A percentile compares a stretch with the other conserved stretches of the same genome.
These are phyloP conservation scores for Hevea brasiliensis DNA, from an alignment of 345 rosid genomes.

Conservation along the genomic window DNA sequence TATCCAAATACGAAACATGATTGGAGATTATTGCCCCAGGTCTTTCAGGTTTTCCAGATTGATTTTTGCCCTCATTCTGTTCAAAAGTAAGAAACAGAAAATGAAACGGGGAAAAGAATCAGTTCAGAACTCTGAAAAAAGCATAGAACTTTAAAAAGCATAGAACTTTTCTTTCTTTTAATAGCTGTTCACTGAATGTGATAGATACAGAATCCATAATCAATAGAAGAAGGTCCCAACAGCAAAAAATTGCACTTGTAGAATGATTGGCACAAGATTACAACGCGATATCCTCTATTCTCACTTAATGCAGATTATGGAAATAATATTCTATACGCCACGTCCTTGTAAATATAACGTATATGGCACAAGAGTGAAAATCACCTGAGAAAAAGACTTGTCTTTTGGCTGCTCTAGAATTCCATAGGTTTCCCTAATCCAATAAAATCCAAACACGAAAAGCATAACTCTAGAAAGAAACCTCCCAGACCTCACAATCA, in stretches of 20 bases:
- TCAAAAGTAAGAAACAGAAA: background rate
- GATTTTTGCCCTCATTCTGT: slow-evolving; percentile 40
- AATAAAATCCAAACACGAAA: slow-evolving; percentile 86
- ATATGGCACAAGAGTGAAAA: background rate
- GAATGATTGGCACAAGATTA: background rate
- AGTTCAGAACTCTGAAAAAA: background rate
- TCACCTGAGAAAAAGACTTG: slow-evolving; percentile 36
- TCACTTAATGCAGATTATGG: background rate
- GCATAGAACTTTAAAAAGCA: background rate
- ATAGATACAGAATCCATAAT: background rate
- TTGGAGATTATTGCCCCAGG: slow-evolving; percentile 86
- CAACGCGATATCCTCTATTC: background rate
- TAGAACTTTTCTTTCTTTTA: too few relatives aligned
- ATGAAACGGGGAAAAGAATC: background rate
- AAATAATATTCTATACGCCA: background rate
- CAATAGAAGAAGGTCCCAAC: background rate
- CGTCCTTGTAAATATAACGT: background rate
- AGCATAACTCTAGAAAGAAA: slow-evolving; percentile 70
- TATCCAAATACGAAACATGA: slow-evolving; percentile 88
- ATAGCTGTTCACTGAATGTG: background rate
- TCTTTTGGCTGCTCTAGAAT: slow-evolving; percentile 27
- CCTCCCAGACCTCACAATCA: slow-evolving; percentile 64
- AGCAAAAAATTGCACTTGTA: background rate
- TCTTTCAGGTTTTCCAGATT: slow-evolving; percentile 55
- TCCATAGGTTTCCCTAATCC: slow-evolving; percentile 59